Percentiles rank a stretch among this genome's conserved stretches.
Evolutionary conservation across 1,284 basidiomycete species (phyloP).

Genomic region (Cryptococcus sp.): DNA sequence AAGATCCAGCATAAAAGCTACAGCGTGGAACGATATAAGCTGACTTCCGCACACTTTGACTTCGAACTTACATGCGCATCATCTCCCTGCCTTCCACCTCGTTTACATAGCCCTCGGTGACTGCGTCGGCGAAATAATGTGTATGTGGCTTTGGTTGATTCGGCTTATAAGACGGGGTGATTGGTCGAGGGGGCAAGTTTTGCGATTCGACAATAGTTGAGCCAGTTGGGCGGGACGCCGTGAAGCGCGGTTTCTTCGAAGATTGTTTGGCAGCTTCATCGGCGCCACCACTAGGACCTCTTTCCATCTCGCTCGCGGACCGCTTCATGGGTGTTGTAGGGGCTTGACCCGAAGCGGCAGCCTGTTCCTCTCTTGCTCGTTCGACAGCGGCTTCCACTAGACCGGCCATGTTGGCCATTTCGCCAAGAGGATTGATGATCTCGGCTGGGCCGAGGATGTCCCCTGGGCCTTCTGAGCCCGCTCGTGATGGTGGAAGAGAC

Average conservation of each 20-base stretch:
- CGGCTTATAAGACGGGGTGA: constrained; percentile 28
- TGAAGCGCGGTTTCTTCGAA: constrained; percentile 32
- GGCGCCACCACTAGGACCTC: constrained; percentile 8
- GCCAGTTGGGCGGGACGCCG: constrained; percentile 17
- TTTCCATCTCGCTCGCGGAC: constrained; percentile 20
- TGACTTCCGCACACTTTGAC: not conserved
- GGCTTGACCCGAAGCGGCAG: constrained; percentile 3
- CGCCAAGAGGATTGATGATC: constrained; percentile 50
- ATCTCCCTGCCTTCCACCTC: constrained; percentile 80
- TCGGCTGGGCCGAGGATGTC: constrained; percentile 45
- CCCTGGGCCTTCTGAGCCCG: constrained; percentile 42
- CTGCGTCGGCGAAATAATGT: constrained; percentile 51
- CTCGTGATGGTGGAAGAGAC: constrained; percentile 46
- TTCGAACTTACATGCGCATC: constrained; percentile 68
- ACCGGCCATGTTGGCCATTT: constrained; percentile 53
- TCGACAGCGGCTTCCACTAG: constrained; percentile 53
- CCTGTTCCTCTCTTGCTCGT: constrained; percentile 47
- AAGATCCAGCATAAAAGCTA: constrained; percentile 75
- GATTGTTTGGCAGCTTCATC: constrained; percentile 11
- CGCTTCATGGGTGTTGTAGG: constrained; percentile 6
- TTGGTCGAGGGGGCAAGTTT: constrained; percentile 34
- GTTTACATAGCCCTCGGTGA: constrained; percentile 63
- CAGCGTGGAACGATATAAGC: constrained; percentile 3
- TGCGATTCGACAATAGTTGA: constrained; percentile 40
- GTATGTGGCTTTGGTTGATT: constrained; percentile 41